phyloP scores from a whole-genome alignment of 1,284 basidiomycete species.

The Takashimella koratensis region DNA sequence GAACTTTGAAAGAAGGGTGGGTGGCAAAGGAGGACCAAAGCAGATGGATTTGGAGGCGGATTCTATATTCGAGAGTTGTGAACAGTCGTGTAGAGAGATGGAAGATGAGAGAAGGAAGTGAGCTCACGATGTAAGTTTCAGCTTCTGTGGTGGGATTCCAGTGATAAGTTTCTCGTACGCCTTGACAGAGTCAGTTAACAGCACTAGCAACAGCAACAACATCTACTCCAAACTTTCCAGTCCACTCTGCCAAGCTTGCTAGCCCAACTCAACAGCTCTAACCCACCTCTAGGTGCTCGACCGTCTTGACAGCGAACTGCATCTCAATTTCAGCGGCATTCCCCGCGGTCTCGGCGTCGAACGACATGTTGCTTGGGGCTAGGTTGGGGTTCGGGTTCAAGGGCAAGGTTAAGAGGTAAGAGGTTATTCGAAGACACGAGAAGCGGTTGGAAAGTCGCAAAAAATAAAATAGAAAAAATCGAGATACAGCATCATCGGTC shows the following conservation, averaged over 20 bases:
- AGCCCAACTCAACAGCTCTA: too few relatives aligned
- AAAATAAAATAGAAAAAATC: background rate
- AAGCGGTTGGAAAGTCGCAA: constrained; percentile 1
- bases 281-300: constrained; percentile 86
- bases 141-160: constrained; percentile 69
- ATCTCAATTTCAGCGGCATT: constrained; percentile 95
- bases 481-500: too few relatives aligned
- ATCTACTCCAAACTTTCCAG: constrained; percentile 6
- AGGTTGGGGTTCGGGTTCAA: constrained; percentile 66
- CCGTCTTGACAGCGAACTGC: constrained; percentile 95
- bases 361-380: constrained; percentile 49
- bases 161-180: constrained; percentile 95
- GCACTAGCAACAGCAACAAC: background rate
- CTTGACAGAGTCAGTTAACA: constrained; percentile 37
- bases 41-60: too few relatives aligned
- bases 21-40: too few relatives aligned
- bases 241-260: too few relatives aligned
- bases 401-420: constrained; percentile 48
- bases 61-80: background rate
- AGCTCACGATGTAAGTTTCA: constrained; percentile 74
- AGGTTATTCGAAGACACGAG: background rate
- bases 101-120: background rate
- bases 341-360: constrained; percentile 80
- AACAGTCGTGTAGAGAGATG: background rate
- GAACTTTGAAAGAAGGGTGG: background rate